Percentiles rank a stretch among this genome's conserved stretches.
Conservation (phyloP, 2,329 filamentous ascomycete species). For the Biscogniauxia mediterranea region DNA sequence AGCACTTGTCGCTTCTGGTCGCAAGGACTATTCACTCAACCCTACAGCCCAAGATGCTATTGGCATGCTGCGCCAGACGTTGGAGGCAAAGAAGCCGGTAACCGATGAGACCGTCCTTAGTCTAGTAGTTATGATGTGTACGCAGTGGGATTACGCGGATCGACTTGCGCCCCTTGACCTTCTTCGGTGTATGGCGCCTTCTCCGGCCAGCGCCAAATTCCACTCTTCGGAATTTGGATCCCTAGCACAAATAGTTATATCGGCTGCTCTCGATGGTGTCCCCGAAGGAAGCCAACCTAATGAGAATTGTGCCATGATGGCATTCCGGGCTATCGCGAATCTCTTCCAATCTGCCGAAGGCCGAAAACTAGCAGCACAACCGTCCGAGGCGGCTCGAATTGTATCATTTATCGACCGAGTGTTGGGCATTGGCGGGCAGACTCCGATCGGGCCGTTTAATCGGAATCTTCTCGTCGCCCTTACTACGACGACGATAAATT, state of each 20-base stretch:
- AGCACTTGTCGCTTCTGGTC: slow-evolving; percentile 66
- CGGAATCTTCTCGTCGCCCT: slow-evolving; percentile 81
- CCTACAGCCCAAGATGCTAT: slow-evolving; percentile 67
- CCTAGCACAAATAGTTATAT: slow-evolving; percentile 56
- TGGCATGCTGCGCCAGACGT: slow-evolving; percentile 55
- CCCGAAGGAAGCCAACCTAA: slow-evolving; percentile 60
- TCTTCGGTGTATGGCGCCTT: slow-evolving; percentile 75
- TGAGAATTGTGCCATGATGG: slow-evolving; percentile 85
- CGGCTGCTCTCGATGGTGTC: slow-evolving; percentile 38
- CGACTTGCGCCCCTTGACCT: slow-evolving; percentile 84
- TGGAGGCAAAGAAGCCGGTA: slow-evolving; percentile 58
- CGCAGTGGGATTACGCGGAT: slow-evolving; percentile 76
- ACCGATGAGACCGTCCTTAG: slow-evolving; percentile 54
- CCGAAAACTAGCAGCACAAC: slow-evolving; percentile 57
- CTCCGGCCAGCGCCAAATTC: slow-evolving; percentile 63
- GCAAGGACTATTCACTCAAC: slow-evolving; percentile 73
- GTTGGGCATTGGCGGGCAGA: slow-evolving; percentile 48
- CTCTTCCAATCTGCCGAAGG: slow-evolving; percentile 76
- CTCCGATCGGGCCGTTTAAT: slow-evolving; percentile 55
- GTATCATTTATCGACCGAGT: slow-evolving; percentile 63
- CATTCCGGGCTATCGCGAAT: slow-evolving; percentile 77
- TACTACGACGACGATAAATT: slow-evolving; percentile 82
- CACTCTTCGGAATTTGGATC: slow-evolving; percentile 51
- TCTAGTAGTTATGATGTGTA: slow-evolving; percentile 69
- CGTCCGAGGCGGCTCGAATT: slow-evolving; percentile 56